Evolutionary conservation across 2,329 filamentous ascomycete genomes (phyloP), one percentile per base, ranked within the genome.

Genomic region (Calcarisporium arbuscula): DNA sequence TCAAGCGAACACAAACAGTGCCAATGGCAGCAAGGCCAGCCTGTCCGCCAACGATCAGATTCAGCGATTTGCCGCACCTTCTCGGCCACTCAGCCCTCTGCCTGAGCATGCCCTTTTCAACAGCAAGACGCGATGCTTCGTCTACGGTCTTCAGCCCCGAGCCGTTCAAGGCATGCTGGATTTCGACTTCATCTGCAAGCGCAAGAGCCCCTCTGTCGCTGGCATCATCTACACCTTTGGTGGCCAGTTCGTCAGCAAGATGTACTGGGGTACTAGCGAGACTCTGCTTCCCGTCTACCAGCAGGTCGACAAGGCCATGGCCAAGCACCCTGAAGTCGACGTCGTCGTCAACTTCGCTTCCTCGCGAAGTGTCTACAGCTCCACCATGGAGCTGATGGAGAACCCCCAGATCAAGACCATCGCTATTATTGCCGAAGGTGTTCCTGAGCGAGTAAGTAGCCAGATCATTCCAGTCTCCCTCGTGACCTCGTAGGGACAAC

Each of bases 111-210:
- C 85, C 44, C 86, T 98, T 59, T 98, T 96, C 82, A 92, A 92
- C 77, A 81, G 89, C 70, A 98, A 96, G 85, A 96, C 92, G 62
- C 78, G 92, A 90, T 96, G 92, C 76, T 94, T 98, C 64, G 92
- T 98, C 67, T 98, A 98, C 71, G 92, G 92, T 65, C 86, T 98
- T 60, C 92, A 98, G 73, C 90, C 92, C 59, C 82, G 89, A 65
- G 85, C 85, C 52, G 85, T 89, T 49, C 85, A 89, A 71, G 84
- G 84, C 62, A 89, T 89, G 83, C 85, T 98, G 62, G 92, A 98
- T 68, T 98, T 98, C 65, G 92, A 98, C 76, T 98, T 96, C 78
- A 98, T 98, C 72, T 98, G 92, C 88, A 96, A 96, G 81, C 86
- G 92, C 57, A 77, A 81, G 61, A 94, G 85, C 41, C 92, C 92